Conservation (phyloP, 495 filamentous ascomycete species). For the Penicillium antarcticum region DNA sequence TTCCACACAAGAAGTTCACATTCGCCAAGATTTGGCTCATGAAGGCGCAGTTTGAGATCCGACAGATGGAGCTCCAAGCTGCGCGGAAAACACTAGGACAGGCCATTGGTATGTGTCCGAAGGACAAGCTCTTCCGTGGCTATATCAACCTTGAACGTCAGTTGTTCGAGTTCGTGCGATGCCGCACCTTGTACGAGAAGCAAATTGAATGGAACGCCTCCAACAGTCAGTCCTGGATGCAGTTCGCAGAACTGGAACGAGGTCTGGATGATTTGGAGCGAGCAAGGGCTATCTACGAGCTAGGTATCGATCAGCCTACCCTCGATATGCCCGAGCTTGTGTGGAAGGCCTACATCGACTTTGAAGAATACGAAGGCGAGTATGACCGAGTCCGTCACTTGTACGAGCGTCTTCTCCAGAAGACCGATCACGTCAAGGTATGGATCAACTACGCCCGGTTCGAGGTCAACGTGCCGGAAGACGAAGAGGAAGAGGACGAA, state of each 20-base stretch:
- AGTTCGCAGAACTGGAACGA: constrained; percentile 88
- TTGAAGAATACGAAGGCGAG: constrained; percentile 90
- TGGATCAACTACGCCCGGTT: constrained; percentile 98
- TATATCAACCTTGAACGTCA: constrained; percentile 91
- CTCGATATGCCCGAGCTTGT: constrained; percentile 98
- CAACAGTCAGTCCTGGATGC: constrained; percentile 91
- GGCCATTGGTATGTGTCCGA: constrained; percentile 91
- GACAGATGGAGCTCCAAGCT: constrained; percentile 72
- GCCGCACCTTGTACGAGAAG: constrained; percentile 89
- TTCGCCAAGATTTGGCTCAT: constrained; percentile 96
- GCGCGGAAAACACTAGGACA: constrained; percentile 86
- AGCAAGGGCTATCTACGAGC: constrained; percentile 86
- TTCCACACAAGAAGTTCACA: constrained; percentile 96
- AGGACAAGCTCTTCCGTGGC: constrained; percentile 89
- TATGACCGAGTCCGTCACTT: constrained; percentile 76
- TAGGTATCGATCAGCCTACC: constrained; percentile 76
- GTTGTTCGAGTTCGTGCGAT: constrained; percentile 87
- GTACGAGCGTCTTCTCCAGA: constrained; percentile 87
- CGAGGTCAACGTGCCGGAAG: constrained; percentile 81
- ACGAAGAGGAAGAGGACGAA: constrained; percentile 60
- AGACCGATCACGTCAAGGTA: constrained; percentile 97
- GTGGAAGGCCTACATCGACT: constrained; percentile 98
- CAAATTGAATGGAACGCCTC: constrained; percentile 85
- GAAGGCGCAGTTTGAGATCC: constrained; percentile 89
- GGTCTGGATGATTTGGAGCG: constrained; percentile 86